Conservation (phyloP, 805 yeast genomes). For the Barnettozyma siamensis region DNA sequence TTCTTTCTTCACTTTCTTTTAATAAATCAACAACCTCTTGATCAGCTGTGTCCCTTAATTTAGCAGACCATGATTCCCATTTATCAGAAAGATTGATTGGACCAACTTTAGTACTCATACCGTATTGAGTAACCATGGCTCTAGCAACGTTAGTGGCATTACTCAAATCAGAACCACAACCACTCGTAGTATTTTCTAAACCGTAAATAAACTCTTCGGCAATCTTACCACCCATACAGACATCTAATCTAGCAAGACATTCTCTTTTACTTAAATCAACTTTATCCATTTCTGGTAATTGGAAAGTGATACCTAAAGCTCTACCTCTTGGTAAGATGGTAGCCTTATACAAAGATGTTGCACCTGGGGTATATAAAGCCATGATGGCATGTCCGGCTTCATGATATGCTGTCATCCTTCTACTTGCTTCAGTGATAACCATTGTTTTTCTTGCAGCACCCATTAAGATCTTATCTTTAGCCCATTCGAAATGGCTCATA, state of each 20-base stretch:
- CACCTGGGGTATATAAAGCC: conserved; percentile 92
- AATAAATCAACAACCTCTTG: conserved; percentile 78
- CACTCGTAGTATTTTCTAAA: conserved; percentile 86
- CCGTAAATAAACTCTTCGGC: conserved; percentile 95
- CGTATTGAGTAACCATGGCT: conserved; percentile 95
- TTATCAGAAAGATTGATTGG: conserved; percentile 85
- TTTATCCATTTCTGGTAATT: conserved; percentile 97
- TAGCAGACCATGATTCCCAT: conserved; percentile 94
- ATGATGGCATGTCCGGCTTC: conserved; percentile 99
- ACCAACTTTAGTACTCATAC: conserved; percentile 92
- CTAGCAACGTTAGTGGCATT: conserved; percentile 90
- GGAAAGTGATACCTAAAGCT: conserved; percentile 95
- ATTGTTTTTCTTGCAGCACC: conserved; percentile 97
- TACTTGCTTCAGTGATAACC: conserved; percentile 94
- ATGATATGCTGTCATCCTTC: conserved; percentile 93
- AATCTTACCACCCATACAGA: conserved; percentile 98
- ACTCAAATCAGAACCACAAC: conserved; percentile 88
- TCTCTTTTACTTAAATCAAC: conserved; percentile 87
- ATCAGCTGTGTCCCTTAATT: conserved; percentile 85
- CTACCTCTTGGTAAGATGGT: conserved; percentile 95
- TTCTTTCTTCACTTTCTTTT: conserved; percentile 71
- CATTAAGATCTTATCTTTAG: conserved; percentile 94
- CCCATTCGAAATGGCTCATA: conserved; percentile 96
- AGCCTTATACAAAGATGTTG: conserved; percentile 93
- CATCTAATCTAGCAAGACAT: conserved; percentile 88